Percentiles rank a stretch among this genome's conserved stretches.
Conservation (phyloP, 2,329 filamentous ascomycete species). For the Beauveria brongniartii region DNA sequence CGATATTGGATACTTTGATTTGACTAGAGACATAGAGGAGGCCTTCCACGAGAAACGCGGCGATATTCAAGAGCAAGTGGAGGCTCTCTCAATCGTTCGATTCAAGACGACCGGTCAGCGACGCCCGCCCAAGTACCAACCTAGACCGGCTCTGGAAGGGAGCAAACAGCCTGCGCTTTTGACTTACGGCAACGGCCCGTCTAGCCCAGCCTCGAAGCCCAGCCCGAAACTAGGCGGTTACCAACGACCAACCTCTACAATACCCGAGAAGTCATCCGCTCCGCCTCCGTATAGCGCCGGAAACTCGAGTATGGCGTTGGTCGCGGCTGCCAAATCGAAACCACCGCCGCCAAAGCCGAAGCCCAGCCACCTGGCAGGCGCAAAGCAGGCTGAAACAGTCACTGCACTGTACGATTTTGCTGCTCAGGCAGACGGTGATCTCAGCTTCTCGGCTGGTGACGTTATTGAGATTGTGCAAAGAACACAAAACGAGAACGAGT, state of each 20-base stretch:
- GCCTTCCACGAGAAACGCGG: slow-evolving; percentile 85
- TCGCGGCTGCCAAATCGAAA: slow-evolving; percentile 54
- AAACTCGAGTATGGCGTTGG: slow-evolving; percentile 33
- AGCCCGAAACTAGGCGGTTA: slow-evolving; percentile 26
- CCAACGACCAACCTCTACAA: slow-evolving; percentile 25
- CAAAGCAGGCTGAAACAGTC: slow-evolving; percentile 63
- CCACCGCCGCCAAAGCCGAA: slow-evolving; percentile 69
- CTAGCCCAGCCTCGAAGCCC: slow-evolving; percentile 2
- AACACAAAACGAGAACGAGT: slow-evolving; percentile 90
- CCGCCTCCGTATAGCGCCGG: slow-evolving; percentile 64
- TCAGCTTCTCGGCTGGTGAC: slow-evolving; percentile 84
- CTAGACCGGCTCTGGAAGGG: slow-evolving; percentile 42
- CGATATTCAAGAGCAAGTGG: slow-evolving; percentile 76
- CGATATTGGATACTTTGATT: slow-evolving; percentile 96
- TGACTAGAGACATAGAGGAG: slow-evolving; percentile 83
- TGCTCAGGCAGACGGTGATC: slow-evolving; percentile 86
- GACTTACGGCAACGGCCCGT: slow-evolving; percentile 37
- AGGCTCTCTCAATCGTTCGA: slow-evolving; percentile 75
- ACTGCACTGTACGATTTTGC: slow-evolving; percentile 95
- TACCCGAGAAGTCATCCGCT: slow-evolving; percentile 44
- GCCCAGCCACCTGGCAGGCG: slow-evolving; percentile 62
- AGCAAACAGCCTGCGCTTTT: slow-evolving; percentile 42
- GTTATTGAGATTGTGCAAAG: slow-evolving; percentile 78
- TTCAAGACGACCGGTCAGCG: slow-evolving; percentile 81
- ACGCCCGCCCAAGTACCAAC: slow-evolving; percentile 48